Percentiles rank a stretch among this genome's conserved stretches.
Conservation (phyloP, 1,284 basidiomycete species). For the Rhodofomes roseus region DNA sequence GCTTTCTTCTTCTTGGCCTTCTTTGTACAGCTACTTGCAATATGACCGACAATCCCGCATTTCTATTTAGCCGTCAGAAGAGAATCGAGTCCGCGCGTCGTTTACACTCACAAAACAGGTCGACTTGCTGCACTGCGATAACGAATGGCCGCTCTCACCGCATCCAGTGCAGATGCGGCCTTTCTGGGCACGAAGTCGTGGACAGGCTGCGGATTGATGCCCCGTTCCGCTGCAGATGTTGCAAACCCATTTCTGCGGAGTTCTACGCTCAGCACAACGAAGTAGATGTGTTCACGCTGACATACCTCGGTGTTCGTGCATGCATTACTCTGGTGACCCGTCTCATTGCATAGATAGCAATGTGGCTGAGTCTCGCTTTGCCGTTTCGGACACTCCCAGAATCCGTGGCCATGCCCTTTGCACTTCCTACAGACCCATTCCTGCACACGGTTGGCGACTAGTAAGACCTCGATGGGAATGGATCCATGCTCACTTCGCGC, state of each 20-base stretch:
- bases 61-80: neutral
- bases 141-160: neutral
- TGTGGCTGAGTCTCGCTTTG: neutral
- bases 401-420: neutral
- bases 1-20: neutral
- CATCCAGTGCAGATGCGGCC: neutral
- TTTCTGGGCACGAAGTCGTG: neutral
- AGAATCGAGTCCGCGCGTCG: too few relatives aligned
- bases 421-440: slow-evolving; percentile 1
- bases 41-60: neutral
- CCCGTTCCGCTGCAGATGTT: neutral
- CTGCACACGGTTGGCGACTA: neutral
- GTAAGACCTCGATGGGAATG: too few relatives aligned
- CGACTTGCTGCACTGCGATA: neutral
- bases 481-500: neutral
- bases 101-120: neutral
- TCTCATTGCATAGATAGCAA: neutral
- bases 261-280: neutral
- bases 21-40: neutral
- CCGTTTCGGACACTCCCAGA: neutral
- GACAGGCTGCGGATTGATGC: neutral
- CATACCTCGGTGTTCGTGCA: neutral
- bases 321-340: neutral
- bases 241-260: neutral
- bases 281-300: neutral